Percentiles rank a stretch among this genome's conserved stretches.
These are phyloP conservation scores for Proliferodiscus dingleyae DNA, from an alignment of 2,329 filamentous ascomycete genomes.

Conservation along the genomic window DNA sequence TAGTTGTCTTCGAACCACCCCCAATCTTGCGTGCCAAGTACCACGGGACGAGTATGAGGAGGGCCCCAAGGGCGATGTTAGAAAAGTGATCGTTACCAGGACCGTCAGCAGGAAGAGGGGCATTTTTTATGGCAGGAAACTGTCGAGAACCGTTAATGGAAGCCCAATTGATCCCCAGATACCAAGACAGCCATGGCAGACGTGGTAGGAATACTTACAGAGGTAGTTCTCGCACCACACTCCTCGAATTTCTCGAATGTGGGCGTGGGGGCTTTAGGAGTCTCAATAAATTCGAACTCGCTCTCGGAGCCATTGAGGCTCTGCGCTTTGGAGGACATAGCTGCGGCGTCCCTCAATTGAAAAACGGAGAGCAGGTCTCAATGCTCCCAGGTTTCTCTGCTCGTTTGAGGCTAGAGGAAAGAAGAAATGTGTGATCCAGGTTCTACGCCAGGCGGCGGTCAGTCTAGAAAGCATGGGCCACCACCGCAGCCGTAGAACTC, in stretches of 20 bases:
- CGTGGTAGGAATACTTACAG: slow-evolving; percentile 36
- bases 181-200: slow-evolving; percentile 2
- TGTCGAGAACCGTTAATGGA: slow-evolving; percentile 35
- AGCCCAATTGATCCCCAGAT: slow-evolving; percentile 26
- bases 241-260: slow-evolving; percentile 48
- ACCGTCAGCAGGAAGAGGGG: slow-evolving; percentile 84
- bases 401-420: slow-evolving; percentile 1
- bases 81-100: slow-evolving; percentile 82
- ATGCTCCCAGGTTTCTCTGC: slow-evolving; percentile 7
- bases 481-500: no score
- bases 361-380: slow-evolving; percentile 7
- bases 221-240: slow-evolving; percentile 51
- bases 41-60: slow-evolving; percentile 67
- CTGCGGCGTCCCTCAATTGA: slow-evolving; percentile 21
- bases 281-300: slow-evolving; percentile 61
- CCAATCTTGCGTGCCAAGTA: slow-evolving; percentile 80
- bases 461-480: no score
- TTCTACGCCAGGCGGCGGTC: slow-evolving; percentile 11
- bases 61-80: slow-evolving; percentile 67
- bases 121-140: slow-evolving; percentile 91
- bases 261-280: slow-evolving; percentile 45
- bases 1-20: slow-evolving; percentile 79
- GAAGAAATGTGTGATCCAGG: slow-evolving; percentile 7
- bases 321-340: slow-evolving; percentile 45
- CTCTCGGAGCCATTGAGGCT: slow-evolving; percentile 46